A percentile compares a stretch with the other conserved stretches of the same genome.
Conservation (phyloP, 164 flowering plant species). For the Berberis thunbergii region DNA sequence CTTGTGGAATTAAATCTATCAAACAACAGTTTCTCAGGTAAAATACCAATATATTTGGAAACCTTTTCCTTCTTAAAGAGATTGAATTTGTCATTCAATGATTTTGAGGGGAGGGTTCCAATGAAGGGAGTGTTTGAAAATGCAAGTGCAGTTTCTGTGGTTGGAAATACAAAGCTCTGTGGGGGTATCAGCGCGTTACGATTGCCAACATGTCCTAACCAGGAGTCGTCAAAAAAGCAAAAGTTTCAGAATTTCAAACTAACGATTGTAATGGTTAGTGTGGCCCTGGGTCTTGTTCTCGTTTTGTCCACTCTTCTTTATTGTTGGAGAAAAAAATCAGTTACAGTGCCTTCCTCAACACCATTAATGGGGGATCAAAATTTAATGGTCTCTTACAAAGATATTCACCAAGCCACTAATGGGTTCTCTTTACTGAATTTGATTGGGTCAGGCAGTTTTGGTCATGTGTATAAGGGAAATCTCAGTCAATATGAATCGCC, state of each 20-base stretch:
- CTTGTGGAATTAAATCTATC: slow-evolving; percentile 1
- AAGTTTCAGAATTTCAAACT: background rate
- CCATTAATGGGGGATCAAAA: background rate
- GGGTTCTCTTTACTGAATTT: background rate
- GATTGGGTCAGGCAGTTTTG: background rate
- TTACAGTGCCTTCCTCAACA: background rate
- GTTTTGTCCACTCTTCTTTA: background rate
- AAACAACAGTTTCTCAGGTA: slow-evolving; percentile 2
- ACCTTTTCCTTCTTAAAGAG: background rate
- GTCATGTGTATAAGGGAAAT: background rate
- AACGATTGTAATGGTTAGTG: background rate
- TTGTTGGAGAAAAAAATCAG: background rate
- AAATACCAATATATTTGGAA: slow-evolving; percentile 4
- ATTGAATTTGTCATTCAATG: background rate
- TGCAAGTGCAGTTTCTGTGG: background rate
- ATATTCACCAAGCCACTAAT: background rate
- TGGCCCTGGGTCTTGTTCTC: background rate
- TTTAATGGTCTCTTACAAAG: background rate
- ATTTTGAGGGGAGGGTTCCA: slow-evolving; percentile 1
- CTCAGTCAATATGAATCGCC: background rate
- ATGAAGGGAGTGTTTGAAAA: background rate
- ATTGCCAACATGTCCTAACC: no score
- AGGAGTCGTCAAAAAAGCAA: background rate
- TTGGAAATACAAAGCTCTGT: background rate
- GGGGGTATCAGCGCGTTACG: background rate